phyloP scores from a whole-genome alignment of 1,284 basidiomycete genomes.

The Agroathelia rolfsii region DNA sequence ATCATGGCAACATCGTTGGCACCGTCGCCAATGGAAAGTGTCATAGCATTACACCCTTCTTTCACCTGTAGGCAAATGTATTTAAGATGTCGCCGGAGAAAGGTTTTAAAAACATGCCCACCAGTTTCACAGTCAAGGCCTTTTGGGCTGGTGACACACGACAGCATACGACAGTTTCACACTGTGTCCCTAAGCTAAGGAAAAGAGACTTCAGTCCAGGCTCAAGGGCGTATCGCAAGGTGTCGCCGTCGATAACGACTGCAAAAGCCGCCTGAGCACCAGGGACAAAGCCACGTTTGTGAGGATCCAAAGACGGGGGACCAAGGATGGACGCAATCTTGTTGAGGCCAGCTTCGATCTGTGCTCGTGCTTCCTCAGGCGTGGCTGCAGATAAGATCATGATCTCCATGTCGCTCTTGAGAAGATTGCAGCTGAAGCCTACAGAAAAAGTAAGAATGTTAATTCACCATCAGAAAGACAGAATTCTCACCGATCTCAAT shows the following conservation, averaged over 20 bases:
- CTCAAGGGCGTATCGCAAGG: conserved; percentile 74
- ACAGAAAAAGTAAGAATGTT: conserved; percentile 3
- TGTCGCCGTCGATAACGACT: conserved; percentile 95
- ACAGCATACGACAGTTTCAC: conserved; percentile 95
- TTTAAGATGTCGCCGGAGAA: conserved; percentile 3
- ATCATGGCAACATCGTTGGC: conserved; percentile 97
- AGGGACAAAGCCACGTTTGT: conserved; percentile 57
- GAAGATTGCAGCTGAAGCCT: conserved; percentile 83
- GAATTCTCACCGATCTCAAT: conserved; percentile 89
- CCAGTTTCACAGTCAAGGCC: conserved; percentile 88
- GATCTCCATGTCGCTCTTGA: conserved; percentile 88
- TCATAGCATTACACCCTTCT: conserved; percentile 93
- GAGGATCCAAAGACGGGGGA: conserved; percentile 46
- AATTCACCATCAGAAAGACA: conserved; percentile 1
- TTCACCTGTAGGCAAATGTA: conserved; percentile 57
- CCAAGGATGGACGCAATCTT: conserved; percentile 82
- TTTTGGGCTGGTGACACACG: conserved; percentile 96
- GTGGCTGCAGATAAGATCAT: conserved; percentile 93
- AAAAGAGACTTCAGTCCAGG: conserved; percentile 78
- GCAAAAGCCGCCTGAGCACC: conserved; percentile 73
- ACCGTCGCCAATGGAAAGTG: conserved; percentile 92
- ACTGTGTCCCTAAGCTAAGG: conserved; percentile 88
- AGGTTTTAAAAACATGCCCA: conserved; percentile 25
- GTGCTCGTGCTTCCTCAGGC: conserved; percentile 64
- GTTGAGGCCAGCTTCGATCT: conserved; percentile 90